phyloP scores from a whole-genome alignment of 2,329 filamentous ascomycete genomes.

The Nothophaeocryptopus gaeumannii region DNA sequence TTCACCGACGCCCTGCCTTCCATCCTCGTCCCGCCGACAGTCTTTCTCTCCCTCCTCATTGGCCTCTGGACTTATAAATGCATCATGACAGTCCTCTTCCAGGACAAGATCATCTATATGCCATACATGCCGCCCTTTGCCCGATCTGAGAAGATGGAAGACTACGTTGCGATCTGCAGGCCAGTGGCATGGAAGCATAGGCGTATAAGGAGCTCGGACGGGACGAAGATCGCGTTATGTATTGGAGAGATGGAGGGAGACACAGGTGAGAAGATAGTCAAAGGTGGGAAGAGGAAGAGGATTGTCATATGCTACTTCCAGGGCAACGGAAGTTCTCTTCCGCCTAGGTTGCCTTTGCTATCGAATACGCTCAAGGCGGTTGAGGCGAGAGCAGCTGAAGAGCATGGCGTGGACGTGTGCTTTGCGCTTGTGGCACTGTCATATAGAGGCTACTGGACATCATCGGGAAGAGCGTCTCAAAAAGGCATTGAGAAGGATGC shows the following conservation, averaged over 20 bases:
- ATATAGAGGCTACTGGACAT: constrained; percentile 76
- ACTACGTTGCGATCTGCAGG: constrained; percentile 59
- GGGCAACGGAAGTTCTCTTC: constrained; percentile 47
- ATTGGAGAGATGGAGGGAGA: constrained; percentile 40
- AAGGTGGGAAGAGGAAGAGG: constrained; percentile 19
- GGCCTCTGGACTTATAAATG: constrained; percentile 65
- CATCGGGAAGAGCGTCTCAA: constrained; percentile 67
- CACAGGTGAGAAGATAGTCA: background rate
- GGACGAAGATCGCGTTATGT: constrained; percentile 62
- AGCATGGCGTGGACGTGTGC: constrained; percentile 9
- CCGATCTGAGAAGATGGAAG: constrained; percentile 62
- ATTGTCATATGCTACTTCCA: constrained; percentile 50
- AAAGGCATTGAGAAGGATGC: constrained; percentile 67
- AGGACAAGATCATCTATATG: constrained; percentile 81
- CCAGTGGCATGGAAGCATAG: constrained; percentile 67
- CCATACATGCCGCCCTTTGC: constrained; percentile 70
- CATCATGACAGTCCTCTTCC: constrained; percentile 71
- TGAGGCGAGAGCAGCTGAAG: constrained; percentile 19
- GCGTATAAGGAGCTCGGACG: constrained; percentile 59
- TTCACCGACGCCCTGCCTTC: constrained; percentile 38
- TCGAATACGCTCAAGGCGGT: constrained; percentile 47
- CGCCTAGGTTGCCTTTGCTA: constrained; percentile 47
- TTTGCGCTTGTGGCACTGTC: constrained; percentile 50
- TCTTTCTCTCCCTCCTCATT: constrained; percentile 65
- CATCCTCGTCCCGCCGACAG: constrained; percentile 60